phyloP scores from a whole-genome alignment of 23 red algal genomes.

The Cyanidiococcus yangmingshanensis region DNA sequence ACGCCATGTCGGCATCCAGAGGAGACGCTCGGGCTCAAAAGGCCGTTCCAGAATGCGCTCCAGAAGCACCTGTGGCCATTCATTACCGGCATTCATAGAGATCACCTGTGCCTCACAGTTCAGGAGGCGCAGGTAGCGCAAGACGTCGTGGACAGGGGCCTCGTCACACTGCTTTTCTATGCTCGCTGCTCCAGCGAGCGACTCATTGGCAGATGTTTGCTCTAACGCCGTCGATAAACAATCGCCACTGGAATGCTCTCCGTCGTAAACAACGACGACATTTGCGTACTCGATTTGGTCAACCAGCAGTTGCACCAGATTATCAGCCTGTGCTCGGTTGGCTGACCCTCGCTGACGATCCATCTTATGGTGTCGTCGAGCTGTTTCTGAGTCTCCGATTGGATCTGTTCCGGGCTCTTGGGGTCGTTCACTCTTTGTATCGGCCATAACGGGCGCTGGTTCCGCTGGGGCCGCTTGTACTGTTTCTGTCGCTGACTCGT shows the following conservation, averaged over 20 bases:
- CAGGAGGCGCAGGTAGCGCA: not conserved
- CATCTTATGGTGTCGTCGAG: not conserved
- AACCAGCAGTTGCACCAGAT: slow-evolving; percentile 15
- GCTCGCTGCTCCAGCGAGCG: not conserved
- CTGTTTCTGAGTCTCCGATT: not conserved
- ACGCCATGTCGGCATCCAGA: slow-evolving; percentile 17
- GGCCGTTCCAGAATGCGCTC: not conserved
- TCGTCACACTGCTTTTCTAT: not conserved
- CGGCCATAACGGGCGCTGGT: not conserved
- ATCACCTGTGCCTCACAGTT: not conserved
- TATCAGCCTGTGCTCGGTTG: not conserved
- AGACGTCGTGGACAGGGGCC: not conserved
- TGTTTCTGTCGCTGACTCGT: no score
- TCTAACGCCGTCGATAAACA: no score
- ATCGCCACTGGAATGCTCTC: no score
- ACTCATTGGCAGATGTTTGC: not conserved
- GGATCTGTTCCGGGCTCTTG: not conserved
- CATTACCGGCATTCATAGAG: not conserved
- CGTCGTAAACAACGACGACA: slow-evolving; percentile 10
- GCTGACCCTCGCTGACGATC: not conserved
- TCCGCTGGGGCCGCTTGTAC: not conserved
- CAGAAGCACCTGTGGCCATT: not conserved
- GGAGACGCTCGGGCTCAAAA: not conserved
- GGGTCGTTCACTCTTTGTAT: not conserved
- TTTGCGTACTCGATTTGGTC: slow-evolving; percentile 25